Evolutionary conservation across 2,329 filamentous ascomycete species (phyloP), one percentile per base, ranked within the genome.

Genomic region (Remersonia thermophila): DNA sequence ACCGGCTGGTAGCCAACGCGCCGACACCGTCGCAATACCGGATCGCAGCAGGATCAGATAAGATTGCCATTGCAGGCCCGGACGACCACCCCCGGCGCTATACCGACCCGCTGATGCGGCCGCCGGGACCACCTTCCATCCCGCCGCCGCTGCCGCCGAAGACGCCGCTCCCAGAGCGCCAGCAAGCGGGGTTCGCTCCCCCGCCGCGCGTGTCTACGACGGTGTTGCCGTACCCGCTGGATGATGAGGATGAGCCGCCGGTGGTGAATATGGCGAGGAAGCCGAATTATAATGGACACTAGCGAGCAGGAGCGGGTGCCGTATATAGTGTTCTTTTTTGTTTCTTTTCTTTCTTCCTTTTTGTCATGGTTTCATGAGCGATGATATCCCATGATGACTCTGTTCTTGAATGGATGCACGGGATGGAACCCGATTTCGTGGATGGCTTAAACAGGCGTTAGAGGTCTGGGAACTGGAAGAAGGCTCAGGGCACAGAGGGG

Each of bases 231-330:
- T 95, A 95, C 55, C 89, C 89, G 0, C 60, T 83, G 32, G 78
- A 77, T 31, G 73, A 93, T 32, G 78, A 77, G 31, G 73, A 93
- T 50, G 82, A 80, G 17, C 79, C 81, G 18, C 87, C 89, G 3
- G 66, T 73, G 6, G 85, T 93, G 7, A 93, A 93, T 51, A 82
- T 85, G 70, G 77, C 81, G 30, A 75, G 79, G 47, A 95, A 95
- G 57, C 89, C 89, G 1, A 79, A 82, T 33, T 83, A 79, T 48
- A 67, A 65, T 38, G 62, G 36, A 9, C 43, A 42, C 33, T 50
- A 42, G 36, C 15, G 7, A 10, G 27, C 29, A 30, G 3, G 7
- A 13, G n/a, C n/a, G n/a, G n/a, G n/a, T n/a, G n/a, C n/a, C n/a
- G n/a, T n/a, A n/a, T n/a, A n/a, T n/a, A n/a, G n/a, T n/a, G n/a